Conservation (phyloP, 73 alveolate genomes). For the Paramecium primaurelia region DNA sequence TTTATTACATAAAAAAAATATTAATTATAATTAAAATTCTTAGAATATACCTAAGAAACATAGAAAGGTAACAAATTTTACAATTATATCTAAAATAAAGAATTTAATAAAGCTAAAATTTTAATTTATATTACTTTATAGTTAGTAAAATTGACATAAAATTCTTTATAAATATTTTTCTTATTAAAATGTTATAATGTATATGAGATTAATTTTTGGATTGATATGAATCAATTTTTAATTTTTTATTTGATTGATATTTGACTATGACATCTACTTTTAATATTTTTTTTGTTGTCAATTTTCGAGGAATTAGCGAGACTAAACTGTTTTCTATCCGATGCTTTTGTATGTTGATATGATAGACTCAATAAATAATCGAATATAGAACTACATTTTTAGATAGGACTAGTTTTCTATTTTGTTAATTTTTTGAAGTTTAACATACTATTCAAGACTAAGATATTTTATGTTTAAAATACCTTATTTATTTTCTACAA, state of each 20-base stretch:
- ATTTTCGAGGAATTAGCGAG: not conserved
- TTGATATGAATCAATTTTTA: not conserved
- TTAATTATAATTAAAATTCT: too few species aligned
- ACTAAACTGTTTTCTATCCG: not conserved
- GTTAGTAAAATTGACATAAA: too few species aligned
- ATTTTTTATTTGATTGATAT: not conserved
- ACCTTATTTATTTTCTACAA: conserved; percentile 9
- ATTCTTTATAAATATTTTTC: too few species aligned
- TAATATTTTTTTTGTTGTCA: not conserved
- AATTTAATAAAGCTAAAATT: too few species aligned
- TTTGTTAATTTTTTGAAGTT: not conserved
- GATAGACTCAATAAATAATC: conserved; percentile 8
- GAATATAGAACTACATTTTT: not conserved
- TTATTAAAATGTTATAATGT: not conserved
- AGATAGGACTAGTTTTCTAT: not conserved
- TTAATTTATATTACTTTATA: not conserved
- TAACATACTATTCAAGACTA: not conserved
- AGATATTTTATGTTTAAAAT: not conserved
- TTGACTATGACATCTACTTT: not conserved
- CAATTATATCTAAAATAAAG: not conserved
- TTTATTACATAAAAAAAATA: too few species aligned
- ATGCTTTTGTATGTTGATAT: not conserved
- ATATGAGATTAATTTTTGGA: not conserved
- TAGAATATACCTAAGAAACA: too few species aligned
- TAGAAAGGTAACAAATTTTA: too few species aligned